Evolutionary conservation across 192 early-diverging fungal genomes (phyloP).

Genomic region (Lobulomyces angularis): DNA sequence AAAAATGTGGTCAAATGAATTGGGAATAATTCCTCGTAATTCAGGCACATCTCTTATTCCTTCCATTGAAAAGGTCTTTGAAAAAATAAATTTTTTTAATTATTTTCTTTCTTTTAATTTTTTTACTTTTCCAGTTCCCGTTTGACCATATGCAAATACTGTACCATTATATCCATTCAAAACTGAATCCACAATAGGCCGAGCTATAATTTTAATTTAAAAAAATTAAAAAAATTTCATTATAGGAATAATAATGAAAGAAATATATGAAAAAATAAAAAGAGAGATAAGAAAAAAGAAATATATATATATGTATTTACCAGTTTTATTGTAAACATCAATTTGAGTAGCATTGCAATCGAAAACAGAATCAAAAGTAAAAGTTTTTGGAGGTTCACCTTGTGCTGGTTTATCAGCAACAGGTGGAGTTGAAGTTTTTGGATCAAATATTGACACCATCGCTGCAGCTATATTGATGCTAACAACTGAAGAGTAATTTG

Average conservation of each 20-base stretch:
- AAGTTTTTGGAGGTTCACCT: constrained; percentile 34
- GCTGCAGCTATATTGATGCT: constrained; percentile 32
- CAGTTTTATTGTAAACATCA: constrained; percentile 49
- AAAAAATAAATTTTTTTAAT: constrained; percentile 4
- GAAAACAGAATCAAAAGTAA: constrained; percentile 52
- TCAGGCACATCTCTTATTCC: constrained; percentile 54
- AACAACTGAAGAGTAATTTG: constrained; percentile 40
- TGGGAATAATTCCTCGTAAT: constrained; percentile 53
- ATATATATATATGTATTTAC: constrained; percentile 67
- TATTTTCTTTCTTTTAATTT: constrained; percentile 9
- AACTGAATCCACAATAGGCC: constrained; percentile 45
- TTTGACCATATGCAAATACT: constrained; percentile 51
- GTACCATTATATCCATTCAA: constrained; percentile 53
- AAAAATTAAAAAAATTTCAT: constrained; percentile 6
- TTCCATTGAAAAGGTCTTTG: constrained; percentile 62
- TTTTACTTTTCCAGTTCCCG: constrained; percentile 47
- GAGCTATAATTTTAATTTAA: constrained; percentile 20
- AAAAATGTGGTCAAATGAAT: constrained; percentile 55
- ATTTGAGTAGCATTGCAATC: constrained; percentile 33
- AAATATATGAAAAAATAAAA: not conserved
- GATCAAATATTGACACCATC: constrained; percentile 33
- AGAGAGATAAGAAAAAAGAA: not conserved
- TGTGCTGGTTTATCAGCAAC: not conserved
- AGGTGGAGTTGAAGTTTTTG: constrained; percentile 6
- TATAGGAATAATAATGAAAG: constrained; percentile 12